Evolutionary conservation across 192 early-diverging fungal genomes (phyloP), one percentile per base, ranked within the genome.

Genomic region (Coemansia sp.): DNA sequence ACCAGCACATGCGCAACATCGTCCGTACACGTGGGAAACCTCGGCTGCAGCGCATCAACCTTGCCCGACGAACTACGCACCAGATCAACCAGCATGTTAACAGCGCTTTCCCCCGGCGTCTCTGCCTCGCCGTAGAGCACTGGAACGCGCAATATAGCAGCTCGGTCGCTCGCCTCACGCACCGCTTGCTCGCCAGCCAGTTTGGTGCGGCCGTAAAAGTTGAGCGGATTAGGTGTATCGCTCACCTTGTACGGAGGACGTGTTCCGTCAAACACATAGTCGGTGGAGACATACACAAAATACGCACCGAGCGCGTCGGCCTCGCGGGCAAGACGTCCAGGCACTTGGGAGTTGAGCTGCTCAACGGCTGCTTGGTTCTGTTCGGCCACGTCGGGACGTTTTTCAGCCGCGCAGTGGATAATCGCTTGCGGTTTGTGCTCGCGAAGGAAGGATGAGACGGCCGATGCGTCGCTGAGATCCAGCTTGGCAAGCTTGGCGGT

Each of bases 261-360:
- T 5, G 77, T 89, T 37, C 94, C 94, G 56, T 96, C 92, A 83
- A 96, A 96, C 18, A 96, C 94, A 67, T 96, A 96, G 69, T 96
- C 92, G 1, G 94, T 90, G 6, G 90, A 92, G 23, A 96, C 86
- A 66, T 96, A 93, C 23, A 92, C 81, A 51, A 94, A 68, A 56
- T 84, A 82, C 36, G 89, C 80, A 7, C 74, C 77, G 4, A 74
- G 56, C 7, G 63, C 47, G 23, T 85, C 75, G 44, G 84, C 80
- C 12, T 82, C 46, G 37, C 58, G 63, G 1, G 88, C 91, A 12
- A 94, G 70, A 4, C 70, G 31, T 5, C 73, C 83, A 5, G 92
- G 79, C 11, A 83, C 76, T 25, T 83, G 64, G 3, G 88, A 86
- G 68, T 96, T 96, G 34, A 96, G 73, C 80, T 84, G 64, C 49